A percentile compares a stretch with the other conserved stretches of the same genome.
phyloP scores from a whole-genome alignment of 305 asterid species.

The Rubia tinctorum region DNA sequence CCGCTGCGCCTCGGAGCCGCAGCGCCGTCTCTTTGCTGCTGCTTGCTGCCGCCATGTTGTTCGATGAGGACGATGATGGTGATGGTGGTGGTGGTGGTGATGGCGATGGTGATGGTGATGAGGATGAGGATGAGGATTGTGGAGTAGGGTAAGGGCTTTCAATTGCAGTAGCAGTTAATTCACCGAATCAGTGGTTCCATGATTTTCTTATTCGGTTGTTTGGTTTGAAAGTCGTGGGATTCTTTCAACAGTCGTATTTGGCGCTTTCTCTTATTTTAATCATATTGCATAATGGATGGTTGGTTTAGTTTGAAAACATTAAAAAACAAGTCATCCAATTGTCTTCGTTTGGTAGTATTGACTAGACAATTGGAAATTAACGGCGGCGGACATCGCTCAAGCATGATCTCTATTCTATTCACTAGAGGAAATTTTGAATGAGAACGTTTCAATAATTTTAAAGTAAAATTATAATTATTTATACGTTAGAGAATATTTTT shows the following conservation, averaged over 20 bases:
- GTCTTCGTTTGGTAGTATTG: neutral
- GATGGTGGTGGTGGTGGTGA: too few relatives aligned
- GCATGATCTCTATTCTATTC: too few relatives aligned
- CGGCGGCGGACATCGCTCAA: too few relatives aligned
- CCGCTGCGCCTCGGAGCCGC: constrained; percentile 67
- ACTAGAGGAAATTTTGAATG: too few relatives aligned
- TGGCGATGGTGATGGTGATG: too few relatives aligned
- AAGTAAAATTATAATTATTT: too few relatives aligned
- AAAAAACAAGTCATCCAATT: neutral
- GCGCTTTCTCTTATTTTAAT: neutral
- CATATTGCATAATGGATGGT: neutral
- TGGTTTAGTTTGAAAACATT: neutral
- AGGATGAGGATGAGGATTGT: neutral
- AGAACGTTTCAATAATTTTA: too few relatives aligned
- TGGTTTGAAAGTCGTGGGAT: constrained; percentile 4
- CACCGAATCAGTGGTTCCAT: neutral
- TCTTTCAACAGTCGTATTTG: constrained; percentile 1
- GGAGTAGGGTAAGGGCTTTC: too few relatives aligned
- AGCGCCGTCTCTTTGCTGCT: constrained; percentile 44
- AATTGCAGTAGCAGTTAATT: neutral
- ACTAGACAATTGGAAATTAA: neutral
- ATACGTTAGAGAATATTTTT: too few relatives aligned
- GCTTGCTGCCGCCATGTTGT: constrained; percentile 1
- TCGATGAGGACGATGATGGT: neutral
- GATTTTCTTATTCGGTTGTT: neutral